phyloP scores from a whole-genome alignment of 306 rosid species.

The Ceratonia siliqua region DNA sequence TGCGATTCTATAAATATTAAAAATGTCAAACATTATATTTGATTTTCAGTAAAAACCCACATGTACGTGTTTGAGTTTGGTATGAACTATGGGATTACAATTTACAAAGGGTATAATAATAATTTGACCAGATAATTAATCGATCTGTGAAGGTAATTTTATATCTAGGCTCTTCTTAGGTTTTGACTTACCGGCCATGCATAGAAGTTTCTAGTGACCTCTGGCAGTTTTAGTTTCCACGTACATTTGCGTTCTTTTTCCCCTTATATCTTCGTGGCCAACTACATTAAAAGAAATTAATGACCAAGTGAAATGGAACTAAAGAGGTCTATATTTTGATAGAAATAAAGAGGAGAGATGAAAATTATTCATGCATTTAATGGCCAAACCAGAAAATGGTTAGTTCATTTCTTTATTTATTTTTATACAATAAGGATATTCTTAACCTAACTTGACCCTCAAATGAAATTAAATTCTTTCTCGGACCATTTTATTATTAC shows the following conservation, averaged over 20 bases:
- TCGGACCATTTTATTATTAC: background rate
- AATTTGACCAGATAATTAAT: background rate
- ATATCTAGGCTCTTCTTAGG: background rate
- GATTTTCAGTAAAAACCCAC: background rate
- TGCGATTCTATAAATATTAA: background rate
- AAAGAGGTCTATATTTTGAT: too few relatives aligned
- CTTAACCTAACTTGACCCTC: too few relatives aligned
- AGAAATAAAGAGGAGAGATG: background rate
- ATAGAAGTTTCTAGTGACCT: background rate
- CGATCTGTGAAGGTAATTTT: background rate
- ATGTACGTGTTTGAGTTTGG: background rate
- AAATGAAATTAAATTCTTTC: too few relatives aligned
- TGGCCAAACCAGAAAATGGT: background rate
- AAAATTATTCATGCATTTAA: background rate
- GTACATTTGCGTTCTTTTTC: background rate
- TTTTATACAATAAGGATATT: too few relatives aligned
- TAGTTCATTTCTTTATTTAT: too few relatives aligned
- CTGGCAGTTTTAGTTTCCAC: background rate
- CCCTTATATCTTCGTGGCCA: background rate
- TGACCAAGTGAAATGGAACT: background rate
- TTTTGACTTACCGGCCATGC: too few relatives aligned
- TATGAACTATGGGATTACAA: background rate
- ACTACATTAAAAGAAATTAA: background rate
- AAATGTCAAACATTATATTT: constrained; percentile 33
- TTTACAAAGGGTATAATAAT: background rate